Conservation (phyloP, 106 monocot genomes). For the Dendrobium nobile region DNA sequence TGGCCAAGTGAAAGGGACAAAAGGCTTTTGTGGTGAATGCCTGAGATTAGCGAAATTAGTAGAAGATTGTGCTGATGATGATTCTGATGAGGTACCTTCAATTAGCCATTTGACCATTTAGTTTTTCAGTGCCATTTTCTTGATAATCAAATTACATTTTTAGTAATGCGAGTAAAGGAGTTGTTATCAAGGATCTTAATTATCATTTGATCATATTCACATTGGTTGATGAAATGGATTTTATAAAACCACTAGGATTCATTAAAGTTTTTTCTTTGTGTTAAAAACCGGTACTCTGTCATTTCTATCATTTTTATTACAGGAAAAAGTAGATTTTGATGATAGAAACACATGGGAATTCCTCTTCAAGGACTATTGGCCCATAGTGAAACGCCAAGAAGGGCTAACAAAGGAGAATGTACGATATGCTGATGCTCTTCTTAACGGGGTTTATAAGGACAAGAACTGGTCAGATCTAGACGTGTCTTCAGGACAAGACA, state of each 20-base stretch:
- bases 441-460: slow-evolving; percentile 24
- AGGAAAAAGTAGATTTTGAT: slow-evolving; percentile 62
- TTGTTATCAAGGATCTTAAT: slow-evolving; percentile 2
- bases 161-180: background rate
- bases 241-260: background rate
- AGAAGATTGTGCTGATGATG: slow-evolving; percentile 34
- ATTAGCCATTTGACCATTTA: background rate
- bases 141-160: background rate
- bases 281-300: background rate
- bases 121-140: background rate
- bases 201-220: background rate
- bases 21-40: slow-evolving; percentile 48
- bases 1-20: slow-evolving; percentile 29
- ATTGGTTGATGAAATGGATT: background rate
- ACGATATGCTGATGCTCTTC: slow-evolving; percentile 26
- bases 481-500: slow-evolving; percentile 5
- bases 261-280: background rate
- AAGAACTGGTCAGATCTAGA: slow-evolving; percentile 21
- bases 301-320: slow-evolving; percentile 5
- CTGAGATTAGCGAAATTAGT: slow-evolving; percentile 35
- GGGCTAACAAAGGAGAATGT: slow-evolving; percentile 41
- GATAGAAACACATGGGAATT: slow-evolving; percentile 39
- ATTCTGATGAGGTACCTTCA: slow-evolving; percentile 33
- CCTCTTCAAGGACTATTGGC: slow-evolving; percentile 81
- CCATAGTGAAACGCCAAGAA: slow-evolving; percentile 48